phyloP scores from a whole-genome alignment of 208 protist species.

The Trypanosoma brucei region DNA sequence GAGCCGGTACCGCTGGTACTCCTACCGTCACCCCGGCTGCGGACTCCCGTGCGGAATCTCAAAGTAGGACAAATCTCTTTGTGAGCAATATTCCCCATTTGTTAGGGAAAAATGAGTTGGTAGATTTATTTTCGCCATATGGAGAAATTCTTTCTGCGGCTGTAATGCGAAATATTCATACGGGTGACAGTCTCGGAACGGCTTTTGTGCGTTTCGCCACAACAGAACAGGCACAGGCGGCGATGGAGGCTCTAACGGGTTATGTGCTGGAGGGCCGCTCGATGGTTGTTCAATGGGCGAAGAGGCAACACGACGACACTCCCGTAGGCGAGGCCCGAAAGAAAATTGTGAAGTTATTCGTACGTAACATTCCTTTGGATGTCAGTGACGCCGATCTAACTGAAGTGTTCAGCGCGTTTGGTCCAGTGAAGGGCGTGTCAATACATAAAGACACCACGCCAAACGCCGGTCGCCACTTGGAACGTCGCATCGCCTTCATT shows the following conservation, averaged over 20 bases:
- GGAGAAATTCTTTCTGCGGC: slow-evolving; percentile 53
- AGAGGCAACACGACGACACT: slow-evolving; percentile 74
- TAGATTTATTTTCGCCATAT: slow-evolving; percentile 30
- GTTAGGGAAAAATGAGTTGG: slow-evolving; percentile 4
- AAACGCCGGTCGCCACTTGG: neutral
- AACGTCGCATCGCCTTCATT: slow-evolving; percentile 81
- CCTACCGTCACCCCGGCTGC: too few relatives aligned
- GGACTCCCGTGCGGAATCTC: slow-evolving; percentile 1
- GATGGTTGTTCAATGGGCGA: slow-evolving; percentile 79
- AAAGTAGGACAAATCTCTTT: slow-evolving; percentile 21
- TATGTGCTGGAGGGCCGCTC: slow-evolving; percentile 30
- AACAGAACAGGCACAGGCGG: slow-evolving; percentile 53
- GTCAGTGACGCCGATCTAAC: slow-evolving; percentile 37
- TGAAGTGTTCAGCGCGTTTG: slow-evolving; percentile 48
- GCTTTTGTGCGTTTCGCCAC: slow-evolving; percentile 78
- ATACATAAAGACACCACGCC: slow-evolving; percentile 53
- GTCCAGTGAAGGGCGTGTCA: slow-evolving; percentile 47
- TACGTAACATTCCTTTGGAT: slow-evolving; percentile 78
- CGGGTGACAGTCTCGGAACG: slow-evolving; percentile 71
- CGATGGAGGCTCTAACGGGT: slow-evolving; percentile 48
- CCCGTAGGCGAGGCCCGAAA: slow-evolving; percentile 58
- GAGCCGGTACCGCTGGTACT: neutral
- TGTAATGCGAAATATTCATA: slow-evolving; percentile 87
- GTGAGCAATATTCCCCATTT: slow-evolving; percentile 20
- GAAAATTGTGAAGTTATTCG: slow-evolving; percentile 77